Conservation (phyloP, 768 basidiomycete species). For the Baorangia bicolor region DNA sequence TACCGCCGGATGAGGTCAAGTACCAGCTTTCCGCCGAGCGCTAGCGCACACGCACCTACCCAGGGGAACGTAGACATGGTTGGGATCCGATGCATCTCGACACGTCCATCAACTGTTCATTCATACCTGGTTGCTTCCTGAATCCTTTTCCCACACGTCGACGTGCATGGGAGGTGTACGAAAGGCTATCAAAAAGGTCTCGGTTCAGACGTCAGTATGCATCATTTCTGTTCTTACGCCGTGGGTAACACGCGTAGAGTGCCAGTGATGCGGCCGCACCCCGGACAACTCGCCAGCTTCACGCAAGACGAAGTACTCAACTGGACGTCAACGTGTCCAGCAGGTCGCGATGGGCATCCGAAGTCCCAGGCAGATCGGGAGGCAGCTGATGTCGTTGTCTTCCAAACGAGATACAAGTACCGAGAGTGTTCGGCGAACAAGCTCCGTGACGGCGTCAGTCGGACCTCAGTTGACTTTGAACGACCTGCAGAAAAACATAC, state of each 20-base stretch:
- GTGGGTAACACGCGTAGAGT: not conserved
- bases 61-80: constrained; percentile 1
- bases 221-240: not conserved
- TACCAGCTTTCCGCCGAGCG: not conserved
- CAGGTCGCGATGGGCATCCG: too few species aligned
- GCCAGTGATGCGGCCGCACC: not conserved
- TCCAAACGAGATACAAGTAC: too few species aligned
- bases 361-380: too few species aligned
- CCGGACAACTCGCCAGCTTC: not conserved
- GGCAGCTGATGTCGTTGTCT: too few species aligned
- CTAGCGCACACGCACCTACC: not conserved
- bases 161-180: not conserved
- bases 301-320: too few species aligned
- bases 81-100: not conserved
- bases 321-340: too few species aligned
- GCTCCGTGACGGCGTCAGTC: too few species aligned
- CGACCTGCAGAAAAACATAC: too few species aligned
- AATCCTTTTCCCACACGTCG: constrained; percentile 9
- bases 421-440: too few species aligned
- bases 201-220: not conserved
- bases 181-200: not conserved
- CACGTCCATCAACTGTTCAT: not conserved
- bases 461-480: too few species aligned
- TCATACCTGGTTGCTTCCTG: not conserved
- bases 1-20: not conserved